A percentile compares a stretch with the other conserved stretches of the same genome.
These are phyloP conservation scores for Aspergillus udagawae DNA, from an alignment of 2,329 filamentous ascomycete species.

Conservation along the genomic window DNA sequence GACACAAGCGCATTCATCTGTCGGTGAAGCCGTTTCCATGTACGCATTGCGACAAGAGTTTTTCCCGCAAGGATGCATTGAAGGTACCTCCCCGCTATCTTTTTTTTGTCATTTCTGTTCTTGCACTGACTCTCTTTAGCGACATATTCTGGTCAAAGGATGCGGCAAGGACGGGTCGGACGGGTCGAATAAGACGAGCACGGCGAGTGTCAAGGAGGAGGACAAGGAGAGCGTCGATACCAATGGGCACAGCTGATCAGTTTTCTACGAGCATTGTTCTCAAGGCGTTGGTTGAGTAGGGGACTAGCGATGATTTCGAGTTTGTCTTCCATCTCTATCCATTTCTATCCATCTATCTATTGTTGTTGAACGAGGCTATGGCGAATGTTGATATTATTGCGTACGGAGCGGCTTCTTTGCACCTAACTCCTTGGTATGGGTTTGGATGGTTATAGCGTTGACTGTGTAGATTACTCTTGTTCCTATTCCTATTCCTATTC, in stretches of 20 bases:
- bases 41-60: conserved; percentile 87
- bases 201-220: conserved; percentile 14
- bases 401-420: too few species aligned
- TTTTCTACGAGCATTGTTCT: neutral
- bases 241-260: conserved; percentile 3
- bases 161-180: conserved; percentile 51
- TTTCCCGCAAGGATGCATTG: conserved; percentile 91
- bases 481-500: neutral
- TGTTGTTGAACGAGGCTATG: neutral
- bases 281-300: neutral
- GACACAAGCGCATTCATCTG: conserved; percentile 91
- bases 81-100: conserved; percentile 62
- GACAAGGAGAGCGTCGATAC: conserved; percentile 11
- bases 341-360: neutral
- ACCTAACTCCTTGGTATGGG: too few species aligned
- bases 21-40: conserved; percentile 96
- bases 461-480: too few species aligned
- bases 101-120: too few species aligned
- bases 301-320: neutral
- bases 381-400: neutral
- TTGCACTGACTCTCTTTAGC: conserved; percentile 36
- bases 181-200: conserved; percentile 1
- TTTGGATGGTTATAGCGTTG: too few species aligned
- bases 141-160: conserved; percentile 65
- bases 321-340: neutral